Evolutionary conservation across 2,329 filamentous ascomycete genomes (phyloP), one percentile per base, ranked within the genome.

Genomic region (Trichoderma atroviride): DNA sequence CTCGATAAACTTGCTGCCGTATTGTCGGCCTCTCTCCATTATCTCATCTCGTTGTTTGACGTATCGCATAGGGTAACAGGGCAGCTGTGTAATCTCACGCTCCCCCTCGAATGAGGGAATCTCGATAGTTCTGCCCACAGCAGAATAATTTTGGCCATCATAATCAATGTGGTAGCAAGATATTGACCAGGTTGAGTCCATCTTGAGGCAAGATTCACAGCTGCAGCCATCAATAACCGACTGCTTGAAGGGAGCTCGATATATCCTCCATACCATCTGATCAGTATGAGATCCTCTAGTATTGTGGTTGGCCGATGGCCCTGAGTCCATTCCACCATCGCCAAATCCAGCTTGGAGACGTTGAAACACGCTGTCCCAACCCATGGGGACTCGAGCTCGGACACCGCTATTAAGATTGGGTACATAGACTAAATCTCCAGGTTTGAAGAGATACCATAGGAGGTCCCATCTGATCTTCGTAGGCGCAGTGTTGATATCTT

Each of bases 141-240:
- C 50, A 3, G 60, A 19, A 4, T 64, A 70, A 6, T 50, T 58
- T 0, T 69, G 50, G 5, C 69, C 69, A 31, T 70, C 69, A 16
- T 69, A 70, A n/a, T 70, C 69, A 9, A 70, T 64, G 19, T 69
- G 59, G 40, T 69, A 69, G 24, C 59, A 65, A 0, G n/a, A 43
- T n/a, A 69, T 58, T 7, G 63, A 16, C 63, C 63, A 66, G 19
- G 40, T 55, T 6, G 52, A 58, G 4, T 58, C 59, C 43, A 43
- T 62, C 27, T 62, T 68, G 13, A 47, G 6, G 35, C 66, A 68
- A 11, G 63, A 24, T 0, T 66, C 63, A 31, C 63, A 66, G 27
- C 9, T 35, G 55, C 63, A 66, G 40, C 63, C 63, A n/a, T 66
- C 63, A 14, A 66, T 24, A 11, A 33, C 22, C 10, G 55, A 27